These are phyloP conservation scores for Aquilaria agallochum DNA, from an alignment of 441 rosid genomes.

Conservation along the genomic window DNA sequence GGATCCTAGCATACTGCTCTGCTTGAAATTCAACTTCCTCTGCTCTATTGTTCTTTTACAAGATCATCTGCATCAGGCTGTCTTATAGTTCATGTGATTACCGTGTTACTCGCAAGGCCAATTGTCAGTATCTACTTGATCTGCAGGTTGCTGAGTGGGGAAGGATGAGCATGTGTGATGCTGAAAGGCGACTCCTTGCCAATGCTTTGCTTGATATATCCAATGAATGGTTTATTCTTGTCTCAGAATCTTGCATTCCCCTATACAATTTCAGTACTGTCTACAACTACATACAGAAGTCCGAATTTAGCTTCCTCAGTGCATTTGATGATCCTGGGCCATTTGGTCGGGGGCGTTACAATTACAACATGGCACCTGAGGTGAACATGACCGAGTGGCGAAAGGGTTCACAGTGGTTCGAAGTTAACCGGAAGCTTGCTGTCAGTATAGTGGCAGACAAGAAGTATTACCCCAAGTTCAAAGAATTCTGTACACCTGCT, in stretches of 20 bases:
- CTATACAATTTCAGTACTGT: conserved; percentile 68
- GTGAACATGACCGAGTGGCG: conserved; percentile 82
- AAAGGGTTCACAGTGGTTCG: conserved; percentile 97
- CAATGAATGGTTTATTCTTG: conserved; percentile 79
- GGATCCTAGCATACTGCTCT: not conserved
- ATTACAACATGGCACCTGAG: conserved; percentile 70
- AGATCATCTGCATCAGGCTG: not conserved
- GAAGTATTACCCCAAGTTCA: conserved; percentile 53
- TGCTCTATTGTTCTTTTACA: not conserved
- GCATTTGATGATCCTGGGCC: conserved; percentile 92
- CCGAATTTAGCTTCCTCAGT: conserved; percentile 71
- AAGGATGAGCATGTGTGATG: conserved; percentile 92
- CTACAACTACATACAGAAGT: conserved; percentile 60
- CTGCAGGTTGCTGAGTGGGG: conserved; percentile 89
- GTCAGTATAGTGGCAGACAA: conserved; percentile 59
- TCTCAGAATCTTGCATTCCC: conserved; percentile 92
- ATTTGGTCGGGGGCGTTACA: conserved; percentile 81
- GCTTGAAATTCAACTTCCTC: not conserved
- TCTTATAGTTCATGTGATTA: not conserved
- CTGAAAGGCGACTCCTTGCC: conserved; percentile 84
- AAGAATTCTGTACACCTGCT: conserved; percentile 68
- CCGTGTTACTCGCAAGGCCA: not conserved
- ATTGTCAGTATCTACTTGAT: conserved; percentile 2
- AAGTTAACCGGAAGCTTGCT: conserved; percentile 69
- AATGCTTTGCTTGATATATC: conserved; percentile 83